These are phyloP conservation scores for Hypsizygus marmoreus DNA, from an alignment of 768 basidiomycete genomes.

Conservation along the genomic window DNA sequence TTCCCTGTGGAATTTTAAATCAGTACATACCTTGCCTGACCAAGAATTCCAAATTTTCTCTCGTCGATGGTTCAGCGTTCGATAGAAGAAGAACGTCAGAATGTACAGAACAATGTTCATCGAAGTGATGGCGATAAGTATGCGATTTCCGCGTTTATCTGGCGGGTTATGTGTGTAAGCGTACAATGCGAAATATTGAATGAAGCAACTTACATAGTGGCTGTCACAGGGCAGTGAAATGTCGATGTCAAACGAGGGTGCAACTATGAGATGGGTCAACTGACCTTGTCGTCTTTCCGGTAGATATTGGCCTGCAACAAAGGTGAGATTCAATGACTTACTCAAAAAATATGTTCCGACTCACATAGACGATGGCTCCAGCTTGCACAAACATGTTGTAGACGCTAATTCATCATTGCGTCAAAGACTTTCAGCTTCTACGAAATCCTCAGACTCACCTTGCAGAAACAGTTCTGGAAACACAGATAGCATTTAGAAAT, in stretches of 20 bases:
- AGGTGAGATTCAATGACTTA: not conserved
- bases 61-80: conserved; percentile 46
- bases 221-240: too few relatives aligned
- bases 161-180: not conserved
- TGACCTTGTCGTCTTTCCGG: conserved; percentile 12
- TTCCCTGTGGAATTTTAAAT: too few relatives aligned
- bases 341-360: conserved; percentile 14
- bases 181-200: not conserved
- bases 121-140: conserved; percentile 52
- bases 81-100: conserved; percentile 56
- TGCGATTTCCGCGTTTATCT: conserved; percentile 64
- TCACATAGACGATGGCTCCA: conserved; percentile 48
- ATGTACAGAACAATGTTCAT: conserved; percentile 55
- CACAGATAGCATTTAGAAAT: not conserved
- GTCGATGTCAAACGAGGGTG: too few relatives aligned
- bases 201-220: conserved; percentile 34
- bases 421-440: not conserved
- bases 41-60: conserved; percentile 53
- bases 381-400: conserved; percentile 73
- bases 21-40: conserved; percentile 45
- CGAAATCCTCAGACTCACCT: too few relatives aligned
- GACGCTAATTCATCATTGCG: conserved; percentile 25
- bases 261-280: not conserved
- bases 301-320: conserved; percentile 53
- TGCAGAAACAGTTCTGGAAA: conserved; percentile 46